These are phyloP conservation scores for Candida oleophila DNA, from an alignment of 805 yeast genomes.

Conservation along the genomic window DNA sequence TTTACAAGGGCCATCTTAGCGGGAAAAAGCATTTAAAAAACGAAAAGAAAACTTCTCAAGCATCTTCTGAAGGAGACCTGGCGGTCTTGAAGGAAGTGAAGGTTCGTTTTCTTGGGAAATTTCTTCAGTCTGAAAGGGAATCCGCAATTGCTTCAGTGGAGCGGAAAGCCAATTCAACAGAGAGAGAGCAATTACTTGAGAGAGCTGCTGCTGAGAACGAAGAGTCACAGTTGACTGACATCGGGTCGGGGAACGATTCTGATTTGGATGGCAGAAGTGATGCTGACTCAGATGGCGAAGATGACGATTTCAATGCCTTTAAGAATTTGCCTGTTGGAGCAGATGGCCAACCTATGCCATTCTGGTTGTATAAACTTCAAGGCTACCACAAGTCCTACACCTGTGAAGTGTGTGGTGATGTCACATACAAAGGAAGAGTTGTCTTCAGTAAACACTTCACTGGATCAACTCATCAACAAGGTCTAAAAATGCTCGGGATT, in stretches of 20 bases:
- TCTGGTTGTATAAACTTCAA: conserved; percentile 87
- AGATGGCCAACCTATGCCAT: conserved; percentile 91
- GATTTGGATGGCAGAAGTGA: conserved; percentile 19
- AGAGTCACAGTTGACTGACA: conserved; percentile 40
- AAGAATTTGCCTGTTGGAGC: conserved; percentile 74
- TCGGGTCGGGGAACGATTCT: conserved; percentile 22
- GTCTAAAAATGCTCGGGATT: conserved; percentile 74
- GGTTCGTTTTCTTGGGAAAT: conserved; percentile 33
- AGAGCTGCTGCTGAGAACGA: conserved; percentile 40
- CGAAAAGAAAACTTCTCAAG: conserved; percentile 8
- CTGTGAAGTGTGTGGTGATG: conserved; percentile 88
- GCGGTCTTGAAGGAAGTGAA: conserved; percentile 21
- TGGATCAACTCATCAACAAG: conserved; percentile 68
- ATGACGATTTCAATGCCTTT: conserved; percentile 40
- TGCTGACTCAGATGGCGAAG: conserved; percentile 23
- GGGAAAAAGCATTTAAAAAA: conserved; percentile 77
- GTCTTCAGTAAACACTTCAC: conserved; percentile 73
- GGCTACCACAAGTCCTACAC: conserved; percentile 71
- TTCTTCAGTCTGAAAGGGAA: conserved; percentile 40
- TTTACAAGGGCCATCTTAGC: conserved; percentile 62
- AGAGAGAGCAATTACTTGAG: conserved; percentile 63
- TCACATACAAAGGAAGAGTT: conserved; percentile 68
- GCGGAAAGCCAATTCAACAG: conserved; percentile 66
- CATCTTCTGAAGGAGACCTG: neutral
- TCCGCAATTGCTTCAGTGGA: conserved; percentile 62